phyloP scores from a whole-genome alignment of 1,139 yeast genomes.

The Candida neerlandica region DNA sequence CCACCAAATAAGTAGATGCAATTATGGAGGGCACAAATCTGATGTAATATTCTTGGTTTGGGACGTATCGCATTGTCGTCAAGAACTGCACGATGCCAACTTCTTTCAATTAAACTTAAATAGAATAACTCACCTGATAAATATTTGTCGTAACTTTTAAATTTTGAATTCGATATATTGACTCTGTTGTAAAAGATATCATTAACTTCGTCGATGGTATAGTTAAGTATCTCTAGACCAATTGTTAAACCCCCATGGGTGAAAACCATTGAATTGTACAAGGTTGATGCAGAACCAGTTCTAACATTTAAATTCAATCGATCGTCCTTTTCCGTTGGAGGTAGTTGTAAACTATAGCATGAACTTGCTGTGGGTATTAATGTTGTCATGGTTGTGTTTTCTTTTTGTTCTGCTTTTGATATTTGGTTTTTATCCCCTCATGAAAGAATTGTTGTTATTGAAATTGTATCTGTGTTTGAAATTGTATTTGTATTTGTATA shows the following conservation, averaged over 20 bases:
- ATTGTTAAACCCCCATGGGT: conserved; percentile 71
- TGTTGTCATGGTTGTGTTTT: conserved; percentile 38
- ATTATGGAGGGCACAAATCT: conserved; percentile 51
- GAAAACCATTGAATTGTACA: conserved; percentile 59
- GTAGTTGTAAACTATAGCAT: conserved; percentile 50
- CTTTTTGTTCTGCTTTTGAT: neutral
- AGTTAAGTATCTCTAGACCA: conserved; percentile 50
- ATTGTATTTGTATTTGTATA: neutral
- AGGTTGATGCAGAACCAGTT: conserved; percentile 65
- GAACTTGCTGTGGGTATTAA: conserved; percentile 51
- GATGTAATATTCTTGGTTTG: conserved; percentile 59
- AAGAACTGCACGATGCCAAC: conserved; percentile 49
- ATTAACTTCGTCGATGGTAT: conserved; percentile 35
- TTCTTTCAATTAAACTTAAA: conserved; percentile 56
- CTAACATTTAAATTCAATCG: conserved; percentile 55
- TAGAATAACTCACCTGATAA: conserved; percentile 60
- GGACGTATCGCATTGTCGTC: conserved; percentile 32
- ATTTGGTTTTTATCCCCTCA: neutral
- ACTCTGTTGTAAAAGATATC: conserved; percentile 31
- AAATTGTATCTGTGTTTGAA: neutral
- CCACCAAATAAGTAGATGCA: conserved; percentile 68
- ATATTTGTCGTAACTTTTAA: conserved; percentile 40
- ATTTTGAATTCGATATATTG: conserved; percentile 26
- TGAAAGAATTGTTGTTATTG: neutral
- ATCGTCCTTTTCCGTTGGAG: conserved; percentile 49